Evolutionary conservation across 768 basidiomycete genomes (phyloP).

Genomic region (Boletus rex-veris): DNA sequence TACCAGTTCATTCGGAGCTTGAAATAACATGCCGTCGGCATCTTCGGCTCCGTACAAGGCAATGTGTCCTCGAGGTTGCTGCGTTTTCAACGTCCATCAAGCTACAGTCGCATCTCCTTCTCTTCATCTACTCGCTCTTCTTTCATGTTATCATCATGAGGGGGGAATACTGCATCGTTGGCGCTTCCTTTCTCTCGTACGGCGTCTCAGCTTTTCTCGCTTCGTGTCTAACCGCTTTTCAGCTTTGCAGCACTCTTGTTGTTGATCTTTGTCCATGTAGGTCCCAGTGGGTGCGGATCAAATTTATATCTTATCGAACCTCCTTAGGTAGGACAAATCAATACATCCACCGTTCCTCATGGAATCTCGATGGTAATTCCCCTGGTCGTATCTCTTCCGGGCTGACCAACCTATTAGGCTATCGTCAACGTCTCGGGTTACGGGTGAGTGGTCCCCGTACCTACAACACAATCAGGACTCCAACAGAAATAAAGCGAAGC

Average conservation of each 20-base stretch:
- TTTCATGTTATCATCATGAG: constrained; percentile 44
- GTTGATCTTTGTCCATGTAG: constrained; percentile 79
- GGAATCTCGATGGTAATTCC: constrained; percentile 66
- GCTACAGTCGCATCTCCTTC: constrained; percentile 13
- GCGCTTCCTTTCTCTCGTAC: constrained; percentile 71
- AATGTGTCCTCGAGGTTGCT: constrained; percentile 22
- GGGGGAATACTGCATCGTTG: constrained; percentile 73
- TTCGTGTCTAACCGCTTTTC: constrained; percentile 11
- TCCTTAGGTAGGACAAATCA: constrained; percentile 75
- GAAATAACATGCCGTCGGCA: constrained; percentile 6
- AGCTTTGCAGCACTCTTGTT: constrained; percentile 43
- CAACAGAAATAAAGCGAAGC: constrained; percentile 40
- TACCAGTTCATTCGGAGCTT: constrained; percentile 15
- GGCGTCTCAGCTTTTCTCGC: constrained; percentile 24
- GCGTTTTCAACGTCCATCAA: constrained; percentile 19
- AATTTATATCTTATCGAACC: constrained; percentile 20
- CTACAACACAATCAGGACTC: background rate
- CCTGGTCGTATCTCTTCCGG: constrained; percentile 1
- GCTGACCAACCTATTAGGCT: constrained; percentile 42
- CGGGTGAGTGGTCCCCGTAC: constrained; percentile 44
- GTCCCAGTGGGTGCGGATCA: constrained; percentile 28
- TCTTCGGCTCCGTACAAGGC: constrained; percentile 16
- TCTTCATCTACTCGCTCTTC: constrained; percentile 15
- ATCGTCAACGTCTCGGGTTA: constrained; percentile 68
- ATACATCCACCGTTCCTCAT: constrained; percentile 67